Evolutionary conservation across 805 yeast species (phyloP).

Genomic region (Wickerhamomyces queroliae): DNA sequence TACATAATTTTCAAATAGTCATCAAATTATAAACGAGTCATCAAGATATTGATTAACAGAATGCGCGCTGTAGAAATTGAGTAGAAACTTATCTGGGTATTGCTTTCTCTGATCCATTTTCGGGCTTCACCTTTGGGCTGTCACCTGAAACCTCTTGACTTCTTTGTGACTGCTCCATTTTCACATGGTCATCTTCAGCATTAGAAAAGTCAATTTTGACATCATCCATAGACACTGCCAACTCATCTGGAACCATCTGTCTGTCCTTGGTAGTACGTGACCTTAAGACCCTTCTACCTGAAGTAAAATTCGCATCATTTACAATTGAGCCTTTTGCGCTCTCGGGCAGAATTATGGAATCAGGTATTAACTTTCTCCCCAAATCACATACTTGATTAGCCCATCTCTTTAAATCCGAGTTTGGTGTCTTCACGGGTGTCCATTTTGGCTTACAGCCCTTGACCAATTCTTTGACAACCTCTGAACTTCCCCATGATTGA

Average conservation of each 20-base stretch:
- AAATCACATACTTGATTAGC: slow-evolving; percentile 57
- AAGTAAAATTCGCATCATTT: background rate
- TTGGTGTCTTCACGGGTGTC: slow-evolving; percentile 51
- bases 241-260: slow-evolving; percentile 13
- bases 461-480: slow-evolving; percentile 56
- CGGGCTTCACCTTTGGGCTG: background rate
- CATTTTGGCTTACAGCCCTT: slow-evolving; percentile 67
- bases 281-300: background rate
- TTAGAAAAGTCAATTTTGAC: slow-evolving; percentile 3
- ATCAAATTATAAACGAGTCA: background rate
- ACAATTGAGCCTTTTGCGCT: background rate
- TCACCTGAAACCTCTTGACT: slow-evolving; percentile 1
- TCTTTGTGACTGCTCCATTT: background rate
- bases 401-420: slow-evolving; percentile 50
- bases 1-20: background rate
- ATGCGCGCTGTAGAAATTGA: too few species aligned
- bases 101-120: slow-evolving; percentile 1
- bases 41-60: too few species aligned
- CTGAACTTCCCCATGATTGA: slow-evolving; percentile 56
- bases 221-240: background rate
- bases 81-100: too few species aligned
- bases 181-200: background rate
- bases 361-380: slow-evolving; percentile 60
- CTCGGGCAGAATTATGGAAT: slow-evolving; percentile 13
- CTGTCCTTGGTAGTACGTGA: background rate